Conservation (phyloP, 176 grass and related monocot species). For the Triticum timopheevii region DNA sequence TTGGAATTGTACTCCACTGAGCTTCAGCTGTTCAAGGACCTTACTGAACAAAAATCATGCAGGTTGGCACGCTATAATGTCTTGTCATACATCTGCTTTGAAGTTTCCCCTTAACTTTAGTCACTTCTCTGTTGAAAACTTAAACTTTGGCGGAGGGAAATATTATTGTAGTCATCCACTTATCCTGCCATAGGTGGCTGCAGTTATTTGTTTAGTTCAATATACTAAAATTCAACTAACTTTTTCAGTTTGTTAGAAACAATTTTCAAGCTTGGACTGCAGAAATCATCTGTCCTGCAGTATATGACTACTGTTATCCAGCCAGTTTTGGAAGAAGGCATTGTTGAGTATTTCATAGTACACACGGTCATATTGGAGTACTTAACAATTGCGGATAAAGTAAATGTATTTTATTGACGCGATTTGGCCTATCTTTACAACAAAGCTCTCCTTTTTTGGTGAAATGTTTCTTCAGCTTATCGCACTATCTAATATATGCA, state of each 20-base stretch:
- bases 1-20: conserved; percentile 68
- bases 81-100: neutral
- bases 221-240: conserved; percentile 1
- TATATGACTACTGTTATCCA: too few relatives aligned
- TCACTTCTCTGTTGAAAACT: neutral
- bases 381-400: too few relatives aligned
- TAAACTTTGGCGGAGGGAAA: neutral
- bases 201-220: neutral
- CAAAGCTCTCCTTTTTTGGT: neutral
- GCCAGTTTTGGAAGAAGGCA: too few relatives aligned
- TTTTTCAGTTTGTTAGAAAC: neutral
- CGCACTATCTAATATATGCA: neutral
- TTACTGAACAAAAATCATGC: conserved; percentile 59
- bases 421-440: neutral
- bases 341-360: too few relatives aligned
- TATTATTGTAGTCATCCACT: neutral
- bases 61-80: conserved; percentile 39
- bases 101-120: neutral
- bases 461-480: neutral
- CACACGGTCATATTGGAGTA: too few relatives aligned
- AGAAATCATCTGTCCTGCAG: too few relatives aligned
- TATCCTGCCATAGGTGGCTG: neutral
- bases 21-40: conserved; percentile 85
- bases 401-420: neutral
- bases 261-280: too few relatives aligned